Conservation (phyloP, 1,284 basidiomycete species). For the Sanghuangporus baumii region DNA sequence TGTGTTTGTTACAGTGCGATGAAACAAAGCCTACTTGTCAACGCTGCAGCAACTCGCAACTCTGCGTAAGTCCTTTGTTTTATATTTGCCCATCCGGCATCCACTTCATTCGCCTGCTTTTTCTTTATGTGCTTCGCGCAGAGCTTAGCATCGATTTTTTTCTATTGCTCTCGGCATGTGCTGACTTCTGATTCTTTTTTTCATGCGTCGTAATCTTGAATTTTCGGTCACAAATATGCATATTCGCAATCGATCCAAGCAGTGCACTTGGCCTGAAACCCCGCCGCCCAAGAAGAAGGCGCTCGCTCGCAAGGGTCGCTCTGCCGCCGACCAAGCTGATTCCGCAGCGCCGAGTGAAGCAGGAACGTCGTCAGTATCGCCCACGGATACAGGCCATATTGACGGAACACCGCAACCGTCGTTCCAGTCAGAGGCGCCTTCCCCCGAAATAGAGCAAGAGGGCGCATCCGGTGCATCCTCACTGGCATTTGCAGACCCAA, state of each 20-base stretch:
- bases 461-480: neutral
- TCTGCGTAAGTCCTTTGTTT: slow-evolving; percentile 22
- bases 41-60: slow-evolving; percentile 27
- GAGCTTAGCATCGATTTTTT: no score
- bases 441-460: neutral
- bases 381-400: neutral
- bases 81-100: neutral
- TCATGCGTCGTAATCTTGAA: neutral
- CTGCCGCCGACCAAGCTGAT: slow-evolving; percentile 7
- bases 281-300: slow-evolving; percentile 21
- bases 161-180: neutral
- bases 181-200: neutral
- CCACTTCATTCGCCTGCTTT: neutral
- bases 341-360: slow-evolving; percentile 3
- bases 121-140: neutral
- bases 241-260: neutral
- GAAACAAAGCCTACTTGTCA: slow-evolving; percentile 27
- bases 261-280: slow-evolving; percentile 28
- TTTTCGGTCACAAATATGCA: neutral
- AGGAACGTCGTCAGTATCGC: slow-evolving; percentile 9
- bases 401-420: slow-evolving; percentile 5
- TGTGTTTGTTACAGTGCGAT: slow-evolving; percentile 24
- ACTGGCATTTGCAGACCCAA: slow-evolving; percentile 3
- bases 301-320: slow-evolving; percentile 2
- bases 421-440: slow-evolving; percentile 1